phyloP scores from a whole-genome alignment of 2,329 filamentous ascomycete genomes.

The Trichoderma atroviride region DNA sequence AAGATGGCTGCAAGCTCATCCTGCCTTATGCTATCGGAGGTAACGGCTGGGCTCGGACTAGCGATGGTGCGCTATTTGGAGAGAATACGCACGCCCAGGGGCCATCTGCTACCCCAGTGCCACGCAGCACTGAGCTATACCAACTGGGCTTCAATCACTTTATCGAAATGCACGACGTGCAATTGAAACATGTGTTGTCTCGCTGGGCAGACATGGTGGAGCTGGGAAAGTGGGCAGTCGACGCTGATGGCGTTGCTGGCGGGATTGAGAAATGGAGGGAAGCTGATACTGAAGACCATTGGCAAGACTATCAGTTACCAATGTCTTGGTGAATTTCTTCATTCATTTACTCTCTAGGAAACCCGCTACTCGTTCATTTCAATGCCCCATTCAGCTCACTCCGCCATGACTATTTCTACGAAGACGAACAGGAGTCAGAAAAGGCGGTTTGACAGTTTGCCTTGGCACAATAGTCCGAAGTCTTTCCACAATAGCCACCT shows the following conservation, averaged over 20 bases:
- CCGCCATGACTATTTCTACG: neutral
- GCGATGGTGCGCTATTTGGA: conserved; percentile 18
- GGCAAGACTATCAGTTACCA: conserved; percentile 18
- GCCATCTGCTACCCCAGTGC: neutral
- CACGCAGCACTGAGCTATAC: conserved; percentile 11
- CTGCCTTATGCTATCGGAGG: conserved; percentile 7
- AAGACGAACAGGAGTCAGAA: neutral
- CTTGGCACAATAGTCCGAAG: neutral
- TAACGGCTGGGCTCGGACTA: conserved; percentile 21
- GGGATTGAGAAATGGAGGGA: conserved; percentile 22
- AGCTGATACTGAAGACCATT: conserved; percentile 11
- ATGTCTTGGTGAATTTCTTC: conserved; percentile 9
- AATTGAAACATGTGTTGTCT: conserved; percentile 19
- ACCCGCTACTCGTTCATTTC: neutral
- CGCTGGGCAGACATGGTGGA: conserved; percentile 20
- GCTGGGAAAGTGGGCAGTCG: conserved; percentile 14
- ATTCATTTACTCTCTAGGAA: conserved; percentile 29
- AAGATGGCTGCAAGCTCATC: conserved; percentile 23
- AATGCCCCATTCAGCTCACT: neutral
- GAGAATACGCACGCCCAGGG: conserved; percentile 10
- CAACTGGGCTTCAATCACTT: conserved; percentile 22
- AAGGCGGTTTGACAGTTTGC: neutral
- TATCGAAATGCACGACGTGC: conserved; percentile 17
- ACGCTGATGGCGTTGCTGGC: conserved; percentile 14
- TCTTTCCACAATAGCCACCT: neutral